Evolutionary conservation across 164 flowering plant genomes (phyloP), one percentile per base, ranked within the genome.

Genomic region (Annona squamosa): DNA sequence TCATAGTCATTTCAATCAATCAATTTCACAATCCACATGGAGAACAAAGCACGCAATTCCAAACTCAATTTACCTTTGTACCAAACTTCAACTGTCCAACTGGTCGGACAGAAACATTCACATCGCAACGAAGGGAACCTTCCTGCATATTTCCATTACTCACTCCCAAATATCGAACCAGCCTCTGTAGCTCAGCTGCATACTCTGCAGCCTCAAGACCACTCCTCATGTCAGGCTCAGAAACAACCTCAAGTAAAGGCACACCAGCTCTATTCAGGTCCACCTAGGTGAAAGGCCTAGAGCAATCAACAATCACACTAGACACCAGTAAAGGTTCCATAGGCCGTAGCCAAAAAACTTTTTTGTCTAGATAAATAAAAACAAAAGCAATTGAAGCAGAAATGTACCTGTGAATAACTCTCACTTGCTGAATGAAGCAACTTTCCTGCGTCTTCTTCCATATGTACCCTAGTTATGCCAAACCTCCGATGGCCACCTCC

Each of bases 401-500:
- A 3, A 17, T 17, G 72, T 83, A 74, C 97, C 94, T 90, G 89
- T 52, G 97, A 91, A 75, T 80, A 79, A 72, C 72, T 85, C 47
- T 82, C 94, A 81, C 66, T 83, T 52, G 81, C 94, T 17, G 92
- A 83, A 78, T 92, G 94, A 73, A 94, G 85, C 63, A 92, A 83
- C 87, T 94, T 94, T 73, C 98, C 98, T 4, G 97, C 97, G 89
- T 94, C 98, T 80, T 94, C 98, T 80, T 94, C 97, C 97, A 94
- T 94, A 76, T 92, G 97, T 81, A 92, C 97, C 73, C 98, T 85
- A 7, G 98, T 94, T 65, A 94, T 82, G 46, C 97, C 95, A 82
- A 94, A 92, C 79, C 81, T 88, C 82, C 91, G 86, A 71, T 91
- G 97, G 70, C 97, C 98, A 18, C 97, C 97, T 67, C 97, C 97